Evolutionary conservation across 2,329 filamentous ascomycete species (phyloP).

Genomic region (Nectriaceae sp.): DNA sequence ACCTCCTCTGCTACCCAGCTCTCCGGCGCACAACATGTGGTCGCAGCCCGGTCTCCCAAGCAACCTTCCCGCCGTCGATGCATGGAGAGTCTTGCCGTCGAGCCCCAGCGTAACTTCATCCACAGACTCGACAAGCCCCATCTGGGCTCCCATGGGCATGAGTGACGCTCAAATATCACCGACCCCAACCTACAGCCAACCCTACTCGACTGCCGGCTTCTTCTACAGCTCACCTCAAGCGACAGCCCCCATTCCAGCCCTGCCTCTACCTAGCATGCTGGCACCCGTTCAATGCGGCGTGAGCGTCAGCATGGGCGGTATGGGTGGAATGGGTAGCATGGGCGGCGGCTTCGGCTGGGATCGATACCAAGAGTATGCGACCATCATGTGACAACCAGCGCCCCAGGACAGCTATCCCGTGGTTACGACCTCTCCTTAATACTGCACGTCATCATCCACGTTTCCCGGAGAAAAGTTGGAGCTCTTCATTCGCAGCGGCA

Average conservation of each 20-base stretch:
- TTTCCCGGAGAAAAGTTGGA: slow-evolving; percentile 37
- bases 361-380: slow-evolving; percentile 80
- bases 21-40: slow-evolving; percentile 79
- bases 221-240: slow-evolving; percentile 82
- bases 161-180: slow-evolving; percentile 72
- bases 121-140: slow-evolving; percentile 68
- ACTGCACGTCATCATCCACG: slow-evolving; percentile 32
- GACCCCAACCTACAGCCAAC: slow-evolving; percentile 73
- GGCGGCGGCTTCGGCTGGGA: slow-evolving; percentile 77
- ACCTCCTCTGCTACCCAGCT: slow-evolving; percentile 82
- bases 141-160: slow-evolving; percentile 81
- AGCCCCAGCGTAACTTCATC: slow-evolving; percentile 79
- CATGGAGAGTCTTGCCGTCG: slow-evolving; percentile 89
- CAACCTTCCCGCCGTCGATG: slow-evolving; percentile 70
- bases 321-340: slow-evolving; percentile 64
- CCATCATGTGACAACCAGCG: slow-evolving; percentile 79
- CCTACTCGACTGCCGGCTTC: slow-evolving; percentile 70
- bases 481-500: slow-evolving; percentile 38
- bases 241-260: slow-evolving; percentile 70
- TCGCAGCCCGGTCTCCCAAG: slow-evolving; percentile 67
- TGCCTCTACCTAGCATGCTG: slow-evolving; percentile 86
- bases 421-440: slow-evolving; percentile 50
- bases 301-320: slow-evolving; percentile 65
- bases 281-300: slow-evolving; percentile 78
- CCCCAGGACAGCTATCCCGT: slow-evolving; percentile 48